These are phyloP conservation scores for Neonectria ditissima DNA, from an alignment of 2,329 filamentous ascomycete species.

Conservation along the genomic window DNA sequence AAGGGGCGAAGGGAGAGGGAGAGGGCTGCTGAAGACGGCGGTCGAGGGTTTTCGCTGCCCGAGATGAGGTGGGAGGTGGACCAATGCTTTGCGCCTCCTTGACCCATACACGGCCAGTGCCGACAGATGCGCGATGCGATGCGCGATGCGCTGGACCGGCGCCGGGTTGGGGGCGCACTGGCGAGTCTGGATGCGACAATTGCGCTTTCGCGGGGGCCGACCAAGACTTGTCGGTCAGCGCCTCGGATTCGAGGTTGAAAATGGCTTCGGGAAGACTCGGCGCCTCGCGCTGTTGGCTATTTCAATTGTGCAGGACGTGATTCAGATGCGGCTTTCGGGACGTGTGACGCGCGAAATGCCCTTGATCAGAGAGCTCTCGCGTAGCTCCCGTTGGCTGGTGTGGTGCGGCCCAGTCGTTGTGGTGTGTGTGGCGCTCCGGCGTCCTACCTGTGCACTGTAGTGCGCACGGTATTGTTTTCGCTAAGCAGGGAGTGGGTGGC, in stretches of 20 bases:
- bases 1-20: not conserved
- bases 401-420: not conserved
- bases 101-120: conserved; percentile 18
- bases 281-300: conserved; percentile 6
- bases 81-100: conserved; percentile 3
- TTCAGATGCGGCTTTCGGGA: not conserved
- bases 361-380: not conserved
- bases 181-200: not conserved
- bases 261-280: conserved; percentile 15
- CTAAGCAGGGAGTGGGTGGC: not conserved
- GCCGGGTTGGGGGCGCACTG: not conserved
- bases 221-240: conserved; percentile 5
- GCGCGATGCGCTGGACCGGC: conserved; percentile 14
- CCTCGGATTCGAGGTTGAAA: conserved; percentile 4
- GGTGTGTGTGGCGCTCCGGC: not conserved
- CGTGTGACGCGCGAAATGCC: conserved; percentile 8
- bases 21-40: not conserved
- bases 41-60: conserved; percentile 11
- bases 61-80: conserved; percentile 18
- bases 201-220: not conserved
- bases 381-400: not conserved
- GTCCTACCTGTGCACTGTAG: conserved; percentile 7
- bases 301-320: conserved; percentile 18
- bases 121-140: conserved; percentile 21
- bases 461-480: conserved; percentile 1